Evolutionary conservation across 805 yeast species (phyloP).

Genomic region (Pichia heedii): DNA sequence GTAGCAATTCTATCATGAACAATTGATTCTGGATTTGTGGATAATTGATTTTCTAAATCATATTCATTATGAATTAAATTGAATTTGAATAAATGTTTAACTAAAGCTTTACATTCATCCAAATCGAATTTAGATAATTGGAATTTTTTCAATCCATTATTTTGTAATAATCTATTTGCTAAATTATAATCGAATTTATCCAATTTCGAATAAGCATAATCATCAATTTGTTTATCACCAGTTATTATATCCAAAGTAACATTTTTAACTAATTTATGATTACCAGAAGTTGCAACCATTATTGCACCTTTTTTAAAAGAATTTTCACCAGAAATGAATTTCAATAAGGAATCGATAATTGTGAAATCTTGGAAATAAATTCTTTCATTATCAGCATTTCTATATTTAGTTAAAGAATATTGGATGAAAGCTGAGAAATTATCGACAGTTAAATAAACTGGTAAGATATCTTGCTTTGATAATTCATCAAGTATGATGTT

Average conservation of each 20-base stretch:
- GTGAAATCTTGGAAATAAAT: constrained; percentile 58
- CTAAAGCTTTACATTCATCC: constrained; percentile 35
- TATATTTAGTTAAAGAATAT: constrained; percentile 48
- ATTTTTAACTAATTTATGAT: constrained; percentile 43
- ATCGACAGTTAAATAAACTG: constrained; percentile 65
- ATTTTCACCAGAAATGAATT: constrained; percentile 43
- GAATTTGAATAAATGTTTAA: constrained; percentile 35
- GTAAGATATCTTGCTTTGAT: constrained; percentile 37
- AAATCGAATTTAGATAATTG: constrained; percentile 35
- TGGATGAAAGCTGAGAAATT: constrained; percentile 58
- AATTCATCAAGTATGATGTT: constrained; percentile 49
- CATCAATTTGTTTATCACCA: constrained; percentile 34
- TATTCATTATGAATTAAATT: constrained; percentile 29
- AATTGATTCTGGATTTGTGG: constrained; percentile 10
- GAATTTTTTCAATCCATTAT: constrained; percentile 24
- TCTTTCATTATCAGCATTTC: constrained; percentile 43
- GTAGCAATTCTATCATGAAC: constrained; percentile 30
- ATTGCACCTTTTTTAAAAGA: constrained; percentile 55
- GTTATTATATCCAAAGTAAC: constrained; percentile 45
- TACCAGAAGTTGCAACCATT: constrained; percentile 53
- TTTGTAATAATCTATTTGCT: constrained; percentile 35
- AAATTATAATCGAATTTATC: constrained; percentile 45
- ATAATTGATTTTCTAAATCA: constrained; percentile 22
- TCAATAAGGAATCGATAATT: constrained; percentile 47
- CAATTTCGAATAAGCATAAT: constrained; percentile 63